Evolutionary conservation across 257 asterid genomes (phyloP), one percentile per base, ranked within the genome.

Genomic region (Solanum corneliomulleri): DNA sequence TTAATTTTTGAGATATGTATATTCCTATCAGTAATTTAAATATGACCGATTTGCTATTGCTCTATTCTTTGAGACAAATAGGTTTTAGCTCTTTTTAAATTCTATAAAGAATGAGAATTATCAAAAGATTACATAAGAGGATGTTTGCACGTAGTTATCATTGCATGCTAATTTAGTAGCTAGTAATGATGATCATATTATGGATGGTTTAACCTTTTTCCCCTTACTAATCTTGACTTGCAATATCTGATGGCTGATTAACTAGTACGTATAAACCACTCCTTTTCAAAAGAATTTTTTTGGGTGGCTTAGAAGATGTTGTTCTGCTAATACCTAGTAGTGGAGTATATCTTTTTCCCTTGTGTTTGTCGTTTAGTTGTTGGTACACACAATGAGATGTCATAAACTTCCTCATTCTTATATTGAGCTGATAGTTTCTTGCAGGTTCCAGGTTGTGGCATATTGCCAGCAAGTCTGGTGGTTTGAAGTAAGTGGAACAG

Each of bases 381-480:
- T 78, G 84, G 39, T 41, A 77, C 64, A 15, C 64, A 15, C 66
- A 25, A 45, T 25, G 83, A 41, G 35, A n/a, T 72, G 35, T 23
- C 12, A 37, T 39, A 23, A 78, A 47, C 41, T 8, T 78, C 66
- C 13, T 0, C 27, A 45, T 27, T 27, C 66, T 45, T 15, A 27
- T 78, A 25, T 45, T 78, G 27, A 45, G 66, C 39, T 45, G 84
- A 45, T 47, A 27, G 84, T 58, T 81, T 84, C 86, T 89, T 89
- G 89, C 98, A 97, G 99, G 89, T 97, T 97, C 89, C 91, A 90
- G 16, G 95, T 89, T 31, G 92, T 97, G 86, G 98, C 99, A 35
- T 97, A 94, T 92, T 89, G 96, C 89, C 99, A 96, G 89, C 99
- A 96, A 93, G 91, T 96, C 90, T 96, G 99, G 99, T 97, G 99